Base-by-base conservation (phyloP, 1,284 basidiomycete genomes). In the Apiotrichum veenhuisii region DNA sequence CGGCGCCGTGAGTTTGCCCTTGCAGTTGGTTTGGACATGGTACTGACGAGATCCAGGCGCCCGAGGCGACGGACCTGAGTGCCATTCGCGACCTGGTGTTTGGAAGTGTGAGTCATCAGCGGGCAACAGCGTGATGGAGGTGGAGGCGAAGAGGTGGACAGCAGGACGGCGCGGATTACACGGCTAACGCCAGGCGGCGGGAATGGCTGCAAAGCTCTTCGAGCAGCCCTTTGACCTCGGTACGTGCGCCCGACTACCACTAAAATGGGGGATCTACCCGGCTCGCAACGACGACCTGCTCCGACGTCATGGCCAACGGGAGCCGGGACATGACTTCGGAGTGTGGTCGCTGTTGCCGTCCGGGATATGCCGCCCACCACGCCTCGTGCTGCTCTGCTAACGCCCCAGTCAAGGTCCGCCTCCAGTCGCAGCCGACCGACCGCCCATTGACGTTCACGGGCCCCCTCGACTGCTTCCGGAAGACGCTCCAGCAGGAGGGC, bases 201-300 rank as follows among this genome's bases (percentile, higher is more conserved):
- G 89, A n/a, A 88, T 91, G 79, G 79, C 82, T 12, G 86, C 88
- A 34, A 89, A 91, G 77, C 81, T 90, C 20, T 87, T 91, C 64
- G 89, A 91, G 76, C 88, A 91, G 67, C 89, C 89, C 1, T 89
- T 91, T 69, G 89, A 91, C 78, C 80, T 91, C 37, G 86, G 87
- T 73, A 60, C 20, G 57, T 55, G 8, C 14, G 14, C 23, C 20
- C 15, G n/a, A n/a, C n/a, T n/a, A n/a, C n/a, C n/a, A n/a, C n/a
- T n/a, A n/a, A n/a, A n/a, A n/a, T n/a, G n/a, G n/a, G n/a, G n/a
- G n/a, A n/a, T n/a, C n/a, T n/a, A n/a, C n/a, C n/a, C n/a, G n/a
- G n/a, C n/a, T n/a, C n/a, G n/a, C n/a, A n/a, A n/a, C n/a, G n/a
- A n/a, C n/a, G n/a, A n/a, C n/a, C n/a, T n/a, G n/a, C n/a, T n/a